Evolutionary conservation across 2,329 filamentous ascomycete genomes (phyloP), one percentile per base, ranked within the genome.

Genomic region (Pyricularia sp.): DNA sequence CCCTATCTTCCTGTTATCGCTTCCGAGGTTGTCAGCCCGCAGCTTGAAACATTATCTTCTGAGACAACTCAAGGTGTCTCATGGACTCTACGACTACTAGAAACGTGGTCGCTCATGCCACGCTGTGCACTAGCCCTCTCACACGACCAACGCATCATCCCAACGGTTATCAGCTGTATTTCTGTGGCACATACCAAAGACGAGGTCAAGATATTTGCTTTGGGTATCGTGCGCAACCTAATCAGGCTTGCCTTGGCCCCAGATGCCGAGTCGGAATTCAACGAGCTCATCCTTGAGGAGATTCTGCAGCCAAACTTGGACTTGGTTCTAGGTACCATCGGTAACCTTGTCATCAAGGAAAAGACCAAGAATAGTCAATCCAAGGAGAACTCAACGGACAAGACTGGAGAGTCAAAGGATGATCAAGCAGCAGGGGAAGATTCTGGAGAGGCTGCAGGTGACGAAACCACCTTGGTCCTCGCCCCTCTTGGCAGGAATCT

Each of bases 51-150:
- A 69, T 86, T 99, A 68, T 88, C 93, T 0, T 83, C 86, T 5
- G 95, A 99, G 80, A 97, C 92, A 63, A 91, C 93, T 0, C 94
- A 99, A 76, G 92, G 93, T 17, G 84, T 97, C 9, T 98, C 95
- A 2, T 92, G 90, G 20, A 86, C 93, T 59, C 85, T 97, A 71
- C 89, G 90, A 71, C 82, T 99, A 5, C 88, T 99, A 71, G 88
- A 88, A 3, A 91, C 91, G 1, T 97, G 94, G 92, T 90, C 92
- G 3, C 85, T 86, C 69, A 84, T 90, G 26, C 83, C 87, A 0
- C 85, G 83, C 70, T 90, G 88, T 0, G 88, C 90, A 0, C 76
- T 89, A 7, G 92, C 95, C 73, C 83, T 99, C 9, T 77, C 78
- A 3, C 77, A 83, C 55, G 86, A 90, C 14, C 78, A 85, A 9